These are phyloP conservation scores for Strobilomyces dryophilus DNA, from an alignment of 768 basidiomycete genomes.

Conservation along the genomic window DNA sequence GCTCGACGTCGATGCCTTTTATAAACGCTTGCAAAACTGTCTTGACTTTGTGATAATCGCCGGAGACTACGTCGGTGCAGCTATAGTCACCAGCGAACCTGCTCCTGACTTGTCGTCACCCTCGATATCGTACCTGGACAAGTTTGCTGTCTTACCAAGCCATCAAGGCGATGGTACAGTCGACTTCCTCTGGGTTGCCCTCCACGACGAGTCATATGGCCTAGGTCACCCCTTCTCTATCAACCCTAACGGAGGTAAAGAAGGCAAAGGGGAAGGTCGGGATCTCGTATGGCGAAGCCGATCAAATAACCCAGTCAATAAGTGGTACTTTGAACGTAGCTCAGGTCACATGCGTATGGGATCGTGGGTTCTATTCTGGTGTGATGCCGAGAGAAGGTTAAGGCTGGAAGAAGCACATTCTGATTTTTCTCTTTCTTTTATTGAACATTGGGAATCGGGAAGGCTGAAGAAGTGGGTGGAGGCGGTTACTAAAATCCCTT, in stretches of 20 bases:
- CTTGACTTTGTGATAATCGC: slow-evolving; percentile 93
- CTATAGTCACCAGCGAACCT: slow-evolving; percentile 77
- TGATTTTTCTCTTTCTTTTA: slow-evolving; percentile 60
- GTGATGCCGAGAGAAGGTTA: slow-evolving; percentile 88
- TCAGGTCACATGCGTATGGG: slow-evolving; percentile 85
- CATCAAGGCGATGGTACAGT: slow-evolving; percentile 99
- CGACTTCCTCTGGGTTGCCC: slow-evolving; percentile 97
- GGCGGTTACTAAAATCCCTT: slow-evolving; percentile 66
- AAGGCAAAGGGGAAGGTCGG: slow-evolving; percentile 83
- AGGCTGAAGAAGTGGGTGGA: slow-evolving; percentile 67
- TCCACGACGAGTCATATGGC: slow-evolving; percentile 98
- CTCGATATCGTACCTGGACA: slow-evolving; percentile 91
- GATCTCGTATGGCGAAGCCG: slow-evolving; percentile 97
- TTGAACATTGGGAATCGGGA: slow-evolving; percentile 75
- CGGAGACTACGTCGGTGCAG: slow-evolving; percentile 93
- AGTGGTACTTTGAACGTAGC: slow-evolving; percentile 98
- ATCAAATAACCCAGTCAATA: slow-evolving; percentile 93
- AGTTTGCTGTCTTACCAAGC: slow-evolving; percentile 92
- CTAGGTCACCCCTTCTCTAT: slow-evolving; percentile 90
- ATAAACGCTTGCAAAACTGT: slow-evolving; percentile 63
- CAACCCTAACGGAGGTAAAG: slow-evolving; percentile 92
- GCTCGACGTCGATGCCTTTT: slow-evolving; percentile 74
- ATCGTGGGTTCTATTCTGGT: slow-evolving; percentile 96
- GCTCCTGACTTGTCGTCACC: slow-evolving; percentile 28
- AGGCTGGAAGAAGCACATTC: slow-evolving; percentile 65